These are phyloP conservation scores for Rhytidiadelphus loreus DNA, from an alignment of 225 moss, liverwort and hornwort genomes.

Conservation along the genomic window DNA sequence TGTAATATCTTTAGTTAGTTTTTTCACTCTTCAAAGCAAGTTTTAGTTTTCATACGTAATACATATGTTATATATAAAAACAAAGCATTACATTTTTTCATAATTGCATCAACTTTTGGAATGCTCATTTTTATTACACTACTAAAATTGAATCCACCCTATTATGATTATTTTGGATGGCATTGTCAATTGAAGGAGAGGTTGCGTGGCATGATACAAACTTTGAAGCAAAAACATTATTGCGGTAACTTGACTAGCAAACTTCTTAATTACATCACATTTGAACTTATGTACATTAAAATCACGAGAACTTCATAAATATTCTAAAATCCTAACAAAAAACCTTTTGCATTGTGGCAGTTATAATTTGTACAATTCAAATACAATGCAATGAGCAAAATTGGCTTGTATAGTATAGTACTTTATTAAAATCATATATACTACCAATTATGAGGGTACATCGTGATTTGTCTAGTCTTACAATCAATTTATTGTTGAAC, in stretches of 20 bases:
- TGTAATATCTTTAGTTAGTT: not conserved
- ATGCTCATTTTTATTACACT: not conserved
- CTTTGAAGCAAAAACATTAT: not conserved
- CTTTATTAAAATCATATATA: not conserved
- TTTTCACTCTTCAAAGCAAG: not conserved
- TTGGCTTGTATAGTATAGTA: not conserved
- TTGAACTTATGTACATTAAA: not conserved
- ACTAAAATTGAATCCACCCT: not conserved
- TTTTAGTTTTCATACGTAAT: not conserved
- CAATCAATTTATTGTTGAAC: not conserved
- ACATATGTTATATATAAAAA: not conserved
- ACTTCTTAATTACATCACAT: not conserved
- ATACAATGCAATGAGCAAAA: not conserved
- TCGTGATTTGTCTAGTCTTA: not conserved
- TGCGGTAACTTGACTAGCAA: not conserved
- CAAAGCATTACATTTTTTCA: not conserved
- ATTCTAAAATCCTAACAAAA: not conserved
- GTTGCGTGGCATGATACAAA: not conserved
- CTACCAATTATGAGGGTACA: not conserved
- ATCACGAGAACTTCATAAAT: rapidly evolving
- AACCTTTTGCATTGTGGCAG: not conserved
- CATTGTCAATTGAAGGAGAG: not conserved
- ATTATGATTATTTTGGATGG: not conserved
- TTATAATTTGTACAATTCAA: not conserved
- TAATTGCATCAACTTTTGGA: not conserved